Base-by-base conservation (phyloP, 768 basidiomycete species). In the Tricholoma sp. region DNA sequence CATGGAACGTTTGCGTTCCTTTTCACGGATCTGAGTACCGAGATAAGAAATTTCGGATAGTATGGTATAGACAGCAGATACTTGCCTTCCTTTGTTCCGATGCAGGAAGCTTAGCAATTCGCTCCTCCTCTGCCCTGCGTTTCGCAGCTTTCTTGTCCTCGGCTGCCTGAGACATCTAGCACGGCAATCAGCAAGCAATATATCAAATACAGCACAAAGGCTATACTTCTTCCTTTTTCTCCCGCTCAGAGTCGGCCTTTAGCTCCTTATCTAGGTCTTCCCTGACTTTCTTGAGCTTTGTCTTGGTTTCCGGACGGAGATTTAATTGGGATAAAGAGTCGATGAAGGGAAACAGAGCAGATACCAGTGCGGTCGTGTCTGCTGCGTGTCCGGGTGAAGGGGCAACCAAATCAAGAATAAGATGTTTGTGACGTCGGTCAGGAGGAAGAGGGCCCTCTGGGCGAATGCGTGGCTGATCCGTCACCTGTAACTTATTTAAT, bases 81-180 rank as follows among this genome's bases (percentile, higher is more conserved):
- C 66, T 49, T 52, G 85, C 89, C 83, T 93, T 94, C 76, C 86
- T 84, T 74, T 93, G 91, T 62, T 93, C 90, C 17, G 84, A 79
- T 31, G 90, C 78, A 63, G 86, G 88, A 54, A 94, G 79, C 65
- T 82, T 85, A 33, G 87, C 75, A 41, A 91, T 68, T 60, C 82
- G 78, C 57, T 90, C 91, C 60, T 91, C 80, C 67, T 90, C 88
- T 2, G 81, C 83, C 67, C 78, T 83, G 59, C 82, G 82, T 71
- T 89, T 91, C 33, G 84, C 87, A 6, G 83, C 81, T 54, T 83
- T 82, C 70, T 84, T 89, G 54, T 83, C 83, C 59, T 90, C 88
- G 53, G 76, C 80, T 11, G 76, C 79, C 73, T 86, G 72, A 28
- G 64, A 65, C 47, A 71, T 52, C 68, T 73, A 13, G 17, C 5